These are phyloP conservation scores for Isoetes taiwanensis DNA, from an alignment of 75 land plant species.

Conservation along the genomic window DNA sequence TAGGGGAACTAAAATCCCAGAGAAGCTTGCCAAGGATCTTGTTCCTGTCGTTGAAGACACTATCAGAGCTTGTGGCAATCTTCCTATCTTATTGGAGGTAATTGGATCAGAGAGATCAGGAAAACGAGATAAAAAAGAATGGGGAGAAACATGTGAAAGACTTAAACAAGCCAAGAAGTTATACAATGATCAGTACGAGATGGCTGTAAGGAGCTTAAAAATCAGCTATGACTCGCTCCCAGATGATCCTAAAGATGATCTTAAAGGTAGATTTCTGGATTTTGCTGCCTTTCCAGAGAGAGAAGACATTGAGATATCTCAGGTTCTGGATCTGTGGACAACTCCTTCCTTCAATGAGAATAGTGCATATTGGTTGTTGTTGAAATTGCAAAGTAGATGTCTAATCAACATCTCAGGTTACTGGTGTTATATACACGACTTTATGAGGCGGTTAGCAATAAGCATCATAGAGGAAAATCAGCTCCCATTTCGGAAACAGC, in stretches of 20 bases:
- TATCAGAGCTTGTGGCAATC: slow-evolving; percentile 4
- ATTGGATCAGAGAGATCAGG: slow-evolving; percentile 9
- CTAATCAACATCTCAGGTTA: slow-evolving; percentile 11
- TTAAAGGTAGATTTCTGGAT: slow-evolving; percentile 11
- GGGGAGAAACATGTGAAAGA: not conserved
- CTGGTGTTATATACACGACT: slow-evolving; percentile 12
- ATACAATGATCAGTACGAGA: not conserved
- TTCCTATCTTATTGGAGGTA: slow-evolving; percentile 5
- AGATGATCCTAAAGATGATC: not conserved
- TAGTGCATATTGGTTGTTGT: slow-evolving; percentile 9
- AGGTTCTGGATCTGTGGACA: slow-evolving; percentile 11
- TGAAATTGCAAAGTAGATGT: slow-evolving; percentile 10
- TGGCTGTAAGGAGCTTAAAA: not conserved
- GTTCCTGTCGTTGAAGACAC: not conserved
- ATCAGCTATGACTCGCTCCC: slow-evolving; percentile 13
- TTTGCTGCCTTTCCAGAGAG: slow-evolving; percentile 16
- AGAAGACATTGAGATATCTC: slow-evolving; percentile 9
- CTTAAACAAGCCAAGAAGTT: not conserved
- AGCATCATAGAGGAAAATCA: not conserved
- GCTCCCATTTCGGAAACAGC: not conserved
- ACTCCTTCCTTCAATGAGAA: slow-evolving; percentile 2
- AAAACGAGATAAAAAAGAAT: not conserved
- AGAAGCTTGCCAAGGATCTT: not conserved
- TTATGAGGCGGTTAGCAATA: slow-evolving; percentile 1
- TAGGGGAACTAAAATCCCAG: not conserved